These are phyloP conservation scores for Sisymbrium irio DNA, from an alignment of 345 rosid genomes.

Conservation along the genomic window DNA sequence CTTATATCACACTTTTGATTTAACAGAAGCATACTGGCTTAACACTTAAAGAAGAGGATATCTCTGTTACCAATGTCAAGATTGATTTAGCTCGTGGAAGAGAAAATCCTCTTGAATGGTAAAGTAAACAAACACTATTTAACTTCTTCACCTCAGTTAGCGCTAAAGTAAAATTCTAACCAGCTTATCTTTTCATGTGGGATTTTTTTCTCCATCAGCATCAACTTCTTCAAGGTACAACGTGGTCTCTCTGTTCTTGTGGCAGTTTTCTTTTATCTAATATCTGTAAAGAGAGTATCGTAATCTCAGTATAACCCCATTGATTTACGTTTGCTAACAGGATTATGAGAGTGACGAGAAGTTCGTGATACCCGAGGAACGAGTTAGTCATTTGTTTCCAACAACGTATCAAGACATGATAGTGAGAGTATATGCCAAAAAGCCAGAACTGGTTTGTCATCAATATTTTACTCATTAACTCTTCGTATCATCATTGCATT, in stretches of 20 bases:
- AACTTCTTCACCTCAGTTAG: conserved; percentile 1
- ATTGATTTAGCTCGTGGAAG: conserved; percentile 92
- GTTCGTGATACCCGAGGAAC: conserved; percentile 64
- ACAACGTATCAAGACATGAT: conserved; percentile 84
- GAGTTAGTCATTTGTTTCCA: conserved; percentile 87
- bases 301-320: background rate
- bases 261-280: background rate
- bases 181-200: background rate
- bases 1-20: conserved; percentile 10
- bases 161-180: background rate
- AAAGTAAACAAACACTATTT: conserved; percentile 4
- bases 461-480: background rate
- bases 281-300: background rate
- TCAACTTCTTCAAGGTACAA: conserved; percentile 87
- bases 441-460: conserved; percentile 75
- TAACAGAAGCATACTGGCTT: conserved; percentile 64
- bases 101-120: conserved; percentile 88
- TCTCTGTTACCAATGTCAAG: conserved; percentile 74
- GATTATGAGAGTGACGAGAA: conserved; percentile 80
- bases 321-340: conserved; percentile 40
- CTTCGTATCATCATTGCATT: background rate
- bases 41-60: conserved; percentile 67
- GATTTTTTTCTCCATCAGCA: conserved; percentile 47
- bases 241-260: background rate
- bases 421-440: conserved; percentile 84